These are phyloP conservation scores for Hericium coralloides DNA, from an alignment of 768 basidiomycete species.

Conservation along the genomic window DNA sequence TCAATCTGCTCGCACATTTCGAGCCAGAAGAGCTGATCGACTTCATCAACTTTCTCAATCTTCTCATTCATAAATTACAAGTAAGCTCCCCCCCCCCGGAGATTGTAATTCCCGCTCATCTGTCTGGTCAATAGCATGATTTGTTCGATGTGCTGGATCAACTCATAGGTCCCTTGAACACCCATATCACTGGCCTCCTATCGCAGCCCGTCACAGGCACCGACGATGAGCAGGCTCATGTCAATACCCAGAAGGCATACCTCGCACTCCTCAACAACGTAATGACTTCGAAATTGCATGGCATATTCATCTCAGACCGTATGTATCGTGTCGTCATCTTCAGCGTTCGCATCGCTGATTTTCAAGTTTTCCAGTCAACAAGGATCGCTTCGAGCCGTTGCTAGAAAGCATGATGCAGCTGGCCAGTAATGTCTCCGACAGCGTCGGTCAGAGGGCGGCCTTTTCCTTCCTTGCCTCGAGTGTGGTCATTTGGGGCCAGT, in stretches of 20 bases:
- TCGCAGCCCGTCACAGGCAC: conserved; percentile 79
- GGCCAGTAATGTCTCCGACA: conserved; percentile 70
- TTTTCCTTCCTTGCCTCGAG: conserved; percentile 69
- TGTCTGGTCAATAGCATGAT: conserved; percentile 44
- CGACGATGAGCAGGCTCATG: conserved; percentile 73
- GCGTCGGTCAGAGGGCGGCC: conserved; percentile 67
- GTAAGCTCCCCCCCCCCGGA: conserved; percentile 28
- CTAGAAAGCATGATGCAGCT: conserved; percentile 66
- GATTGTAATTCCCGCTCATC: background rate
- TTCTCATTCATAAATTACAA: conserved; percentile 87
- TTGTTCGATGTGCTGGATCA: conserved; percentile 86
- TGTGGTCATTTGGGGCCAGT: conserved; percentile 59
- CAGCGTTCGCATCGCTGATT: background rate
- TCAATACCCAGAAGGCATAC: conserved; percentile 84
- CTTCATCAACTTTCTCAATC: conserved; percentile 90
- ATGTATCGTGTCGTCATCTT: conserved; percentile 20
- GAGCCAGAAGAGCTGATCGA: conserved; percentile 90
- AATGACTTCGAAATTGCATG: conserved; percentile 72
- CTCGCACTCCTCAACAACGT: conserved; percentile 74
- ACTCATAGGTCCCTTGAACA: conserved; percentile 76
- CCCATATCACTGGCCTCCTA: conserved; percentile 72
- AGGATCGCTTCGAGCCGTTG: conserved; percentile 57
- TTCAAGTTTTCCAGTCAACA: conserved; percentile 47
- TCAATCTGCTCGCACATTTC: conserved; percentile 83
- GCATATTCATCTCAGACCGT: conserved; percentile 86